Percentiles rank a stretch among this genome's conserved stretches.
phyloP scores from a whole-genome alignment of 768 basidiomycete genomes.

The Piloderma croceum region DNA sequence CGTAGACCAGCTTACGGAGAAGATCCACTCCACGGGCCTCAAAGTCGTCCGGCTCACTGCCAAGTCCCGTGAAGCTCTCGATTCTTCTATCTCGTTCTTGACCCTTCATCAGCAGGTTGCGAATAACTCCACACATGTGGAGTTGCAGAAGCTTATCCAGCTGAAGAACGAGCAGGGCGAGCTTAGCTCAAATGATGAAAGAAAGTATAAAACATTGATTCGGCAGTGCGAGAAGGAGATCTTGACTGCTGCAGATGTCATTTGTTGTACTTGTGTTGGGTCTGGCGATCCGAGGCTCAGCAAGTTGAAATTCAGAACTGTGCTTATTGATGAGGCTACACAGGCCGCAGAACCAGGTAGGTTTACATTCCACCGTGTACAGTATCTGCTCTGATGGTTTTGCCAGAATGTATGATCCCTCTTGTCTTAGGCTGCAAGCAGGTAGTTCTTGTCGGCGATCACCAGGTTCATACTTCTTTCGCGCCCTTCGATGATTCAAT shows the following conservation, averaged over 20 bases:
- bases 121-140: constrained; percentile 92
- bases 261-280: constrained; percentile 97
- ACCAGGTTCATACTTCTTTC: constrained; percentile 39
- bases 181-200: constrained; percentile 91
- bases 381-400: constrained; percentile 12
- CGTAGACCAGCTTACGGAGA: constrained; percentile 97
- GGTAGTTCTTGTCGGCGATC: constrained; percentile 95
- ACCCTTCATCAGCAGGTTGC: constrained; percentile 97
- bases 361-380: constrained; percentile 11
- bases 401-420: constrained; percentile 96
- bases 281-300: constrained; percentile 93
- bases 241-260: constrained; percentile 89
- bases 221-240: constrained; percentile 98
- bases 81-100: constrained; percentile 90
- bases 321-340: constrained; percentile 97
- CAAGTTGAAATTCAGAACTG: constrained; percentile 98
- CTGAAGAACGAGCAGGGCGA: constrained; percentile 98
- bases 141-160: constrained; percentile 96
- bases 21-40: constrained; percentile 97
- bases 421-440: constrained; percentile 97
- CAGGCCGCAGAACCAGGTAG: constrained; percentile 95
- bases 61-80: constrained; percentile 96
- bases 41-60: constrained; percentile 98
- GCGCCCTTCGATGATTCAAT: constrained; percentile 2
- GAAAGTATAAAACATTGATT: constrained; percentile 96